These are phyloP conservation scores for Chlorella sp. DNA, from an alignment of 139 green algal species.

Conservation along the genomic window DNA sequence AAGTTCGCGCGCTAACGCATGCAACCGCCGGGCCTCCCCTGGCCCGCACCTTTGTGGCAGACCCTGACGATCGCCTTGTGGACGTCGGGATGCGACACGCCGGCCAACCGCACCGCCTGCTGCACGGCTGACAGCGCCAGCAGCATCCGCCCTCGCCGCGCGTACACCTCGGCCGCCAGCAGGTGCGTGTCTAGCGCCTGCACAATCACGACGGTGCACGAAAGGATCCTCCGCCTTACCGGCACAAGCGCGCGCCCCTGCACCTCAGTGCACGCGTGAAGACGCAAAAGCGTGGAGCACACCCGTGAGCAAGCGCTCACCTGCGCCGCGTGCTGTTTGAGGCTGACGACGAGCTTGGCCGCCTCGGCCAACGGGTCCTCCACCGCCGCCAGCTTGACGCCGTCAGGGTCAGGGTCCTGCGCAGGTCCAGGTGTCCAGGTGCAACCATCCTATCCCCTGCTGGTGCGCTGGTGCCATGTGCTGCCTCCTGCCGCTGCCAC, in stretches of 20 bases:
- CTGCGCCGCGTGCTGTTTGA: constrained; percentile 51
- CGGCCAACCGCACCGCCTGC: constrained; percentile 44
- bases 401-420: constrained; percentile 82
- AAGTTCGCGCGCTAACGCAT: not conserved
- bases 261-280: too few species aligned
- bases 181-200: constrained; percentile 41
- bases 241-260: too few species aligned
- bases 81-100: constrained; percentile 46
- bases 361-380: constrained; percentile 83
- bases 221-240: too few species aligned
- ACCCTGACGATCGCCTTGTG: constrained; percentile 55
- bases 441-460: not conserved
- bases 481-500: not conserved
- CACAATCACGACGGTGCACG: too few species aligned
- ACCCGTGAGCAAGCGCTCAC: too few species aligned
- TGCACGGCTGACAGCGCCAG: constrained; percentile 73
- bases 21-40: not conserved
- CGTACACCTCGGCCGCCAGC: constrained; percentile 52
- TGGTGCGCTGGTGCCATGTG: not conserved
- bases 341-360: constrained; percentile 68
- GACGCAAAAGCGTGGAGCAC: too few species aligned
- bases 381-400: constrained; percentile 62
- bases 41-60: constrained; percentile 23
- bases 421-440: constrained; percentile 8
- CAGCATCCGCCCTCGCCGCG: constrained; percentile 61